These are phyloP conservation scores for Ensete ventricosum DNA, from an alignment of 176 grass and related monocot species.

Conservation along the genomic window DNA sequence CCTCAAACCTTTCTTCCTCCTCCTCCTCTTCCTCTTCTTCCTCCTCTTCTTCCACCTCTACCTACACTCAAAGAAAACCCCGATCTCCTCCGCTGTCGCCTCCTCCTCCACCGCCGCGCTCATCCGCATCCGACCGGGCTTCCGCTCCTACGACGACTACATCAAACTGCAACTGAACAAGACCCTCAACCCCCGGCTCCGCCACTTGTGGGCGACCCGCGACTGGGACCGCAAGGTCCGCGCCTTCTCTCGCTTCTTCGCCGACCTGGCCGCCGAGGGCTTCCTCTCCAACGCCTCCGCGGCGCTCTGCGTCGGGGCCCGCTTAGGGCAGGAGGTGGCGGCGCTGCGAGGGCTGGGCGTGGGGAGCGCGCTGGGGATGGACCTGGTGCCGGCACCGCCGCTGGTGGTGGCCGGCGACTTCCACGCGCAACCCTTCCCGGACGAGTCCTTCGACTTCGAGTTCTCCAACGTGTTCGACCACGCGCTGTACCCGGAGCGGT, in stretches of 20 bases:
- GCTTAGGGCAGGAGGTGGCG: slow-evolving; percentile 53
- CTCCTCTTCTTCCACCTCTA: background rate
- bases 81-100: background rate
- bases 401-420: slow-evolving; percentile 68
- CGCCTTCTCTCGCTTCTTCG: slow-evolving; percentile 58
- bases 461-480: slow-evolving; percentile 99
- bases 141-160: slow-evolving; percentile 82
- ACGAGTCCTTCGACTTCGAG: slow-evolving; percentile 77
- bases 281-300: slow-evolving; percentile 61
- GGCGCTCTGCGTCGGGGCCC: slow-evolving; percentile 71
- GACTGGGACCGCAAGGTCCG: slow-evolving; percentile 77
- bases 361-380: slow-evolving; percentile 42
- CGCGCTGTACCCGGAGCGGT: slow-evolving; percentile 69
- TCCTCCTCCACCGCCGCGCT: slow-evolving; percentile 7
- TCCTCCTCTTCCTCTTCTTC: slow-evolving; percentile 17
- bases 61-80: background rate
- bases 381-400: slow-evolving; percentile 64
- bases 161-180: slow-evolving; percentile 87
- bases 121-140: slow-evolving; percentile 65
- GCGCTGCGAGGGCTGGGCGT: slow-evolving; percentile 70
- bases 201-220: slow-evolving; percentile 72
- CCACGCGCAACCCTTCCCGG: slow-evolving; percentile 60
- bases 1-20: slow-evolving; percentile 19
- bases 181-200: slow-evolving; percentile 81
- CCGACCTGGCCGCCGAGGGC: slow-evolving; percentile 10